Evolutionary conservation across 371 early-diverging fungal genomes (phyloP).

Genomic region (Haplosporangium sp.): DNA sequence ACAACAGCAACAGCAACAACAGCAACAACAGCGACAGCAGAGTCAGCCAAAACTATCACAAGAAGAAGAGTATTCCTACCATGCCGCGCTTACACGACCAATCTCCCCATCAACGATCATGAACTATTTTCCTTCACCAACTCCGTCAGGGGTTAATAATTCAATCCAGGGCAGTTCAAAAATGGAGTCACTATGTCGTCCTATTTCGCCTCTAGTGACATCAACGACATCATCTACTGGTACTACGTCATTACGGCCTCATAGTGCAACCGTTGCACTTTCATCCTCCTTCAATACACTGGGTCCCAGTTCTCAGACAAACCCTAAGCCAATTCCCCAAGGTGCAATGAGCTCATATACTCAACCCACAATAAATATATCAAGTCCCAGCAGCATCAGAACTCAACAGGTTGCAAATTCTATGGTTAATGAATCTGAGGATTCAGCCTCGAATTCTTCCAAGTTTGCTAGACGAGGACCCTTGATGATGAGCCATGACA

Average conservation of each 20-base stretch:
- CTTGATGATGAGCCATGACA: slow-evolving; percentile 20
- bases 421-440: slow-evolving; percentile 8
- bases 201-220: slow-evolving; percentile 4
- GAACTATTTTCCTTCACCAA: slow-evolving; percentile 40
- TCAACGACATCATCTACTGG: slow-evolving; percentile 4
- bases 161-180: neutral
- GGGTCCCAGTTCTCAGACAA: slow-evolving; percentile 21
- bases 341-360: slow-evolving; percentile 24
- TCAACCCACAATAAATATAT: neutral
- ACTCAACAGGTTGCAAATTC: neutral
- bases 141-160: neutral
- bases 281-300: slow-evolving; percentile 33
- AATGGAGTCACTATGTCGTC: neutral
- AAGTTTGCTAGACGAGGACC: slow-evolving; percentile 42
- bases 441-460: slow-evolving; percentile 21
- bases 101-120: slow-evolving; percentile 42
- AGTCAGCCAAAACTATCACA: slow-evolving; percentile 6
- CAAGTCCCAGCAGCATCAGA: neutral
- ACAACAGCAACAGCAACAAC: slow-evolving; percentile 4
- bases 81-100: slow-evolving; percentile 47
- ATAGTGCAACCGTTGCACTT: slow-evolving; percentile 28
- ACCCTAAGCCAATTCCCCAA: slow-evolving; percentile 13
- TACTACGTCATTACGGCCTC: slow-evolving; percentile 16
- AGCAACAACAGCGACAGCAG: slow-evolving; percentile 8
- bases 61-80: slow-evolving; percentile 29